A percentile compares a stretch with the other conserved stretches of the same genome.
These are phyloP conservation scores for Powellomyces hirtus DNA, from an alignment of 192 early-diverging fungal species.

Conservation along the genomic window DNA sequence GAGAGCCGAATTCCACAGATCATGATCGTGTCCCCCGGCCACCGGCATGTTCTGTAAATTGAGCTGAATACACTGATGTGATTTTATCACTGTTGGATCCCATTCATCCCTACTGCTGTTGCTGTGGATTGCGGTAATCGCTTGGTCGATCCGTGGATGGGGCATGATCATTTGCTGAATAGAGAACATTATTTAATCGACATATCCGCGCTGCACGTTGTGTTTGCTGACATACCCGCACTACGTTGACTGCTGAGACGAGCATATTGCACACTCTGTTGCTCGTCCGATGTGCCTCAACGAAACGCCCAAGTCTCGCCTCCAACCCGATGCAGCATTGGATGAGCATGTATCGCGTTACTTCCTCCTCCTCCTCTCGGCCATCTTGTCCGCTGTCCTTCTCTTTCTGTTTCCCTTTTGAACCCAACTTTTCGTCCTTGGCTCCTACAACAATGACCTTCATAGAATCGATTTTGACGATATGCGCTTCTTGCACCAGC, in stretches of 20 bases:
- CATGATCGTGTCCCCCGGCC: constrained; percentile 9
- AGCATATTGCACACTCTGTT: constrained; percentile 14
- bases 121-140: not conserved
- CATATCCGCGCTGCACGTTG: not conserved
- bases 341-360: constrained; percentile 11
- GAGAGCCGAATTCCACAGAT: constrained; percentile 11
- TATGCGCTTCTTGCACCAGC: not conserved
- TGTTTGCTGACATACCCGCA: not conserved
- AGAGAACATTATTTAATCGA: not conserved
- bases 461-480: constrained; percentile 12
- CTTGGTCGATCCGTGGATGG: constrained; percentile 15
- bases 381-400: not conserved
- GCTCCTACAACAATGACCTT: not conserved
- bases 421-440: not conserved
- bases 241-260: constrained; percentile 6
- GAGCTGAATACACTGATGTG: constrained; percentile 16
- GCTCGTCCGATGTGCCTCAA: constrained; percentile 19
- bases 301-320: constrained; percentile 14
- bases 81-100: not conserved
- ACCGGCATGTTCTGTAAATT: constrained; percentile 20
- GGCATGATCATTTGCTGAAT: constrained; percentile 12
- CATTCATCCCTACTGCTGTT: not conserved
- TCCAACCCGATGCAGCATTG: constrained; percentile 20
- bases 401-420: not conserved
- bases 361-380: not conserved